These are phyloP conservation scores for Racocetra persica DNA, from an alignment of 371 early-diverging fungal species.

Conservation along the genomic window DNA sequence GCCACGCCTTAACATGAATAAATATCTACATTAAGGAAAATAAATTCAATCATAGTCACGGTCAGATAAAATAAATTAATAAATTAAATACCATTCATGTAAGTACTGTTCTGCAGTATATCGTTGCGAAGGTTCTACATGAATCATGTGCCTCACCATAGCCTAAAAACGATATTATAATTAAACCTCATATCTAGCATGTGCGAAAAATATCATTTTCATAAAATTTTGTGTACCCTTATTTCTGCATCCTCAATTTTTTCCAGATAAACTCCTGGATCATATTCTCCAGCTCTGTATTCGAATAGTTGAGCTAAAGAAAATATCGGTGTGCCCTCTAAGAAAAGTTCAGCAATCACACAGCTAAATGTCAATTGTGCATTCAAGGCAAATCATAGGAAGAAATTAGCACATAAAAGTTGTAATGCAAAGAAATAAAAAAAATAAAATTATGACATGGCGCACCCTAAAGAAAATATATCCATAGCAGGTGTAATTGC, in stretches of 20 bases:
- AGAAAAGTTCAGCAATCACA: constrained; percentile 92
- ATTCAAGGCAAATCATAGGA: neutral
- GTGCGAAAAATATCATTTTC: neutral
- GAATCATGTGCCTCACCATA: constrained; percentile 86
- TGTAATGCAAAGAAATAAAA: neutral
- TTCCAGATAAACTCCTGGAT: constrained; percentile 69
- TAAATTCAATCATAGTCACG: no score
- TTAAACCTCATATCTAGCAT: neutral
- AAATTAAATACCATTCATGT: constrained; percentile 64
- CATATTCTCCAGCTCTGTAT: constrained; percentile 82
- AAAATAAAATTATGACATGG: neutral
- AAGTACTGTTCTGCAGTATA: constrained; percentile 76
- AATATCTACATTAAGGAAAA: neutral
- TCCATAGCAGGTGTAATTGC: constrained; percentile 88
- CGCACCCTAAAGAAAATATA: constrained; percentile 90
- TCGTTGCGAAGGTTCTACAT: constrained; percentile 78
- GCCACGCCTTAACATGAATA: constrained; percentile 60
- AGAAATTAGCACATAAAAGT: neutral
- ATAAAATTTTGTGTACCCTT: constrained; percentile 54
- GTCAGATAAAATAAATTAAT: neutral
- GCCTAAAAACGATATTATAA: constrained; percentile 49
- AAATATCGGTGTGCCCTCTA: constrained; percentile 91
- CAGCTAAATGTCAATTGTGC: constrained; percentile 61
- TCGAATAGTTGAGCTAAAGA: constrained; percentile 89
- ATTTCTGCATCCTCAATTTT: constrained; percentile 86